Base-by-base conservation (phyloP, 192 early-diverging fungal species). In the Phycomyces blakesleeanus region DNA sequence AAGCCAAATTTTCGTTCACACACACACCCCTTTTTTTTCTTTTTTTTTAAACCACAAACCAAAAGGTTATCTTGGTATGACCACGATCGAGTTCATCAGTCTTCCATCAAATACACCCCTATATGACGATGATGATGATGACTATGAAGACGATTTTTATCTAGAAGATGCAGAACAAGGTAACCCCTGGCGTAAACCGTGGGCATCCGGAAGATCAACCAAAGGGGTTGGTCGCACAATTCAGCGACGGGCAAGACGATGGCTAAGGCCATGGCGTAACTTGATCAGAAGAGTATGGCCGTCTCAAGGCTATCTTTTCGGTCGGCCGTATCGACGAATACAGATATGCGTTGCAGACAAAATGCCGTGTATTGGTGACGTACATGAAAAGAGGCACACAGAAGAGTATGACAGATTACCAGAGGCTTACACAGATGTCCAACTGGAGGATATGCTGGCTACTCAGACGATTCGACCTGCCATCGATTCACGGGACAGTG, bases 21-120 rank as follows among this genome's bases (percentile, higher is more conserved):
- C n/a, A 5, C 57, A 67, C 37, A 42, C 55, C 38, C 53, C 64
- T 20, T 21, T 73, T 29, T 34, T 61, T 0, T 25, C 58, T 34
- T 73, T 73, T 29, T 65, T 67, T 67, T 47, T 73, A 14, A 26
- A 37, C 18, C 47, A 27, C 20, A 53, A 9, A 49, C 40, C 49
- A 50, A 47, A 53, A 68, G 59, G 25, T 20, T 61, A 41, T 11
- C 27, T 70, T 15, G 65, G 65, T 8, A 57, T 75, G 44, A 75
- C 68, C 1, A 75, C 73, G 2, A 51, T 69, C 12, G 67, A 75
- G 37, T 70, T 66, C 24, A 34, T 75, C 11, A 70, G 51, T 53
- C 64, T 41, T 16, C 57, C 66, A 12, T 44, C 66, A 41, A 51
- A 54, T 58, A n/a, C n/a, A n/a, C 59, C 53, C 24, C 20, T 44